Base-by-base conservation (phyloP, 2,329 filamentous ascomycete genomes). In the Penicillium sp. region DNA sequence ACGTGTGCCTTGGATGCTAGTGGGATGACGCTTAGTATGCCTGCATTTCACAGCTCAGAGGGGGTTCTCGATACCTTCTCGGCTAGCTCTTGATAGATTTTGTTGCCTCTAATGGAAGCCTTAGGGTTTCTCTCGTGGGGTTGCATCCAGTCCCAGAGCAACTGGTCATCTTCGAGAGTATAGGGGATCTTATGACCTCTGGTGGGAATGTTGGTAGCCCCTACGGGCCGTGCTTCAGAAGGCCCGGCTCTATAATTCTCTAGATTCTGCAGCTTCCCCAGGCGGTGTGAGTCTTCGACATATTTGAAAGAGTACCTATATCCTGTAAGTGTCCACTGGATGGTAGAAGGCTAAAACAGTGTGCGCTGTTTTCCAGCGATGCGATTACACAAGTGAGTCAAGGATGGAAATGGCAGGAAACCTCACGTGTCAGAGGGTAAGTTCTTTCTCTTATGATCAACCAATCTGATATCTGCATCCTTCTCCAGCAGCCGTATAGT, bases 401-500 rank as follows among this genome's bases (percentile, higher is more conserved):
- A n/a, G n/a, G n/a, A n/a, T n/a, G n/a, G n/a, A n/a, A n/a, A n/a
- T n/a, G n/a, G n/a, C n/a, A n/a, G n/a, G n/a, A n/a, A n/a, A n/a
- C n/a, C n/a, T n/a, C n/a, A 75, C 67, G 75, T 75, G 38, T 76
- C 75, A 1, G 73, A 63, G 12, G 76, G 75, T 26, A 71, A 66
- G 53, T 77, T 72, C 52, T 71, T 73, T 53, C 69, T 75, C 34
- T 70, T 57, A 60, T 83, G 79, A 62, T 84, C 81, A 17, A 79
- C 77, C 39, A 84, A 74, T 45, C 74, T 68, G 55, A 80, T 72
- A 57, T 83, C 78, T 39, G 81, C 80, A 42, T 76, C 67, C 52
- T 73, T 75, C 56, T 83, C 80, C 35, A 75, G 58, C 15, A 65
- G 58, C 6, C 79, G 75, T 15, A 83, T 63, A n/a, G 67, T 60